These are phyloP conservation scores for Podila verticillata DNA, from an alignment of 192 early-diverging fungal genomes.

Conservation along the genomic window DNA sequence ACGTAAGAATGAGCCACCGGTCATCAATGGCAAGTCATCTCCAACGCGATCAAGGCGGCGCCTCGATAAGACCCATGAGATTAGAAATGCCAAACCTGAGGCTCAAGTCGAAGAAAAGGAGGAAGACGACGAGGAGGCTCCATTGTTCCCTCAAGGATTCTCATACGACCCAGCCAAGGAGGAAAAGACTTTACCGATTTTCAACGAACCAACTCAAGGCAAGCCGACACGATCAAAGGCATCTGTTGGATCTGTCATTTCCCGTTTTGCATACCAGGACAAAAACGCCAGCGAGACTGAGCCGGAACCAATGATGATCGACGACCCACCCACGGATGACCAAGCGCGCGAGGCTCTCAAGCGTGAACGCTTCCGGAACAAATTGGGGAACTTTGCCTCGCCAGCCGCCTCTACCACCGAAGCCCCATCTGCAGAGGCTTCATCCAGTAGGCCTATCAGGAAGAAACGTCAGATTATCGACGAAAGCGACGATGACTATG, in stretches of 20 bases:
- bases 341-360: neutral
- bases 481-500: conserved; percentile 26
- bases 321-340: neutral
- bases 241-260: neutral
- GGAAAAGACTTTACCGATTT: neutral
- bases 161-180: conserved; percentile 1
- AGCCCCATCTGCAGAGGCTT: neutral
- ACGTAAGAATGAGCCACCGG: neutral
- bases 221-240: neutral
- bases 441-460: neutral
- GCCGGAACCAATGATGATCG: neutral
- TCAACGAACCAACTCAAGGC: neutral
- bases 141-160: conserved; percentile 21
- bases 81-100: neutral
- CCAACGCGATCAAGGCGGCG: neutral
- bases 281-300: neutral
- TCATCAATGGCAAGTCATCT: neutral
- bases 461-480: conserved; percentile 10
- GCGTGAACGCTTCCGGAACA: conserved; percentile 18
- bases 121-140: neutral
- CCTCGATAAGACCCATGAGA: neutral
- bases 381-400: conserved; percentile 8
- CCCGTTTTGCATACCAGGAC: conserved; percentile 13
- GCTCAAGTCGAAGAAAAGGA: neutral
- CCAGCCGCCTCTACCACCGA: neutral